A percentile compares a stretch with the other conserved stretches of the same genome.
Evolutionary conservation across 768 basidiomycete genomes (phyloP).

Genomic region (Amanita molliuscula): DNA sequence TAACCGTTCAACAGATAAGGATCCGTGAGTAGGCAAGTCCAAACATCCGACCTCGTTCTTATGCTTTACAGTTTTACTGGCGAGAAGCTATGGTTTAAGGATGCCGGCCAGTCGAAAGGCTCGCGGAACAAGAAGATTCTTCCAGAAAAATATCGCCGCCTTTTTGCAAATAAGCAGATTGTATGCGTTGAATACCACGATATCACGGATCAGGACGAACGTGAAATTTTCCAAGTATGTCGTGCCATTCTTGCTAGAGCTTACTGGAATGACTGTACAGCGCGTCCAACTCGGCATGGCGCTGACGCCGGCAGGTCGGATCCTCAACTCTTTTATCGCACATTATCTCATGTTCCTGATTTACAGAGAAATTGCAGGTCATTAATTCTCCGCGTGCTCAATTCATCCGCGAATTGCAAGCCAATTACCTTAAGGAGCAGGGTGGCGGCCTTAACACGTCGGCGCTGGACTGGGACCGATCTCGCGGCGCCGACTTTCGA

Average conservation of each 20-base stretch:
- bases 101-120: constrained; percentile 12
- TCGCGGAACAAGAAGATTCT: constrained; percentile 22
- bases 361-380: constrained; percentile 55
- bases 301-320: constrained; percentile 42
- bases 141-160: constrained; percentile 42
- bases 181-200: constrained; percentile 74
- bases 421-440: constrained; percentile 30
- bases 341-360: background rate
- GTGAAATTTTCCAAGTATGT: constrained; percentile 64
- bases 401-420: constrained; percentile 50
- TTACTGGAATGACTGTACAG: constrained; percentile 21
- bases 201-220: constrained; percentile 43
- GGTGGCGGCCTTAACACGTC: constrained; percentile 21
- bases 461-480: constrained; percentile 37
- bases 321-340: background rate
- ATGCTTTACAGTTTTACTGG: constrained; percentile 23
- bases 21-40: constrained; percentile 15
- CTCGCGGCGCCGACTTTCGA: constrained; percentile 47
- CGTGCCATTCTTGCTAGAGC: background rate
- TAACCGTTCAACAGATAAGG: constrained; percentile 27
- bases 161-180: constrained; percentile 67
- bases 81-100: constrained; percentile 48
- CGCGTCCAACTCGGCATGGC: constrained; percentile 75
- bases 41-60: constrained; percentile 10
- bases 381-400: constrained; percentile 42